phyloP scores from a whole-genome alignment of 169 alveolate species.

The Plasmodium berghei region DNA sequence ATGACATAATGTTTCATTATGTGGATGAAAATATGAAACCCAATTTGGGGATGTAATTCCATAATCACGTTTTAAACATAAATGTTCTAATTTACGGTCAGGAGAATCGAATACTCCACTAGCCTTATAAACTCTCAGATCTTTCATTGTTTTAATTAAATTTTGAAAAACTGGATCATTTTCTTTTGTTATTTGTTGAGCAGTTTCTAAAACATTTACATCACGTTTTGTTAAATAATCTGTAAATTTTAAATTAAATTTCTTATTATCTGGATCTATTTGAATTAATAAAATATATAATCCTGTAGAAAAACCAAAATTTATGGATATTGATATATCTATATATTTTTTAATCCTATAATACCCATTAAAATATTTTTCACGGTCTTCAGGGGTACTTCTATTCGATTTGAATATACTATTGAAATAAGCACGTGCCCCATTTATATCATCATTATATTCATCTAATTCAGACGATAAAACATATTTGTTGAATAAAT shows the following conservation, averaged over 20 bases:
- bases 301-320: background rate
- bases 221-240: background rate
- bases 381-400: too few relatives aligned
- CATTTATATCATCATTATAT: too few relatives aligned
- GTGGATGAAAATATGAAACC: constrained; percentile 30
- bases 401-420: too few relatives aligned
- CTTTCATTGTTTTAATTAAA: background rate
- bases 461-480: too few relatives aligned
- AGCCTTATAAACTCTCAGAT: background rate
- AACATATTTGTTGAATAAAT: too few relatives aligned
- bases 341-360: background rate
- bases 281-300: constrained; percentile 1
- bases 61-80: constrained; percentile 33
- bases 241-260: background rate
- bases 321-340: background rate
- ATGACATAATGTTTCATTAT: constrained; percentile 68
- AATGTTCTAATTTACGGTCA: background rate
- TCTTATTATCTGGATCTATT: constrained; percentile 6
- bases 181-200: background rate
- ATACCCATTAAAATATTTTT: too few relatives aligned
- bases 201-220: background rate
- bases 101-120: background rate
- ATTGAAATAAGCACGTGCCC: too few relatives aligned
- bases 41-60: constrained; percentile 44
- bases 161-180: background rate